Percentiles rank a stretch among this genome's conserved stretches.
phyloP scores from a whole-genome alignment of 106 monocot species.

The Apostasia shenzhenica region DNA sequence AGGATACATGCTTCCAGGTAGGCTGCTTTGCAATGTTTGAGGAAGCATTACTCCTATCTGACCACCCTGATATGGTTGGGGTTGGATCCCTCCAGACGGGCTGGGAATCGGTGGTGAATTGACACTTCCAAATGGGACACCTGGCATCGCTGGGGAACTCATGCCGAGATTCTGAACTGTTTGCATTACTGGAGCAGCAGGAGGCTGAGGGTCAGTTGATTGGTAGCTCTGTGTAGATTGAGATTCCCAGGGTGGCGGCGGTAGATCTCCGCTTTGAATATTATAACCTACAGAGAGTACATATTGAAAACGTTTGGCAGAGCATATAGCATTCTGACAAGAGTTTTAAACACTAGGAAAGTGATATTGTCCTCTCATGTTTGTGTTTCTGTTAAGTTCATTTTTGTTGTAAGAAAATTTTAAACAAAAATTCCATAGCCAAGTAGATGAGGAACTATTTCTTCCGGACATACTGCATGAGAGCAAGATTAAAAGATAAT shows the following conservation, averaged over 20 bases:
- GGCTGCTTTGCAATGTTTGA: conserved; percentile 15
- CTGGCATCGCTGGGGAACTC: conserved; percentile 3
- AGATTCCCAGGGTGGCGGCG: conserved; percentile 87
- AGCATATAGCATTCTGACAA: too few relatives aligned
- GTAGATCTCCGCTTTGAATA: conserved; percentile 10
- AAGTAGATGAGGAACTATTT: too few relatives aligned
- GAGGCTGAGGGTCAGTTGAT: too few relatives aligned
- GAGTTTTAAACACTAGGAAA: too few relatives aligned
- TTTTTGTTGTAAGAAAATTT: too few relatives aligned
- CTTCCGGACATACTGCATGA: too few relatives aligned
- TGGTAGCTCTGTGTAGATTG: conserved; percentile 16
- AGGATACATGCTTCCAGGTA: conserved; percentile 11
- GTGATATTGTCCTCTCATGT: too few relatives aligned
- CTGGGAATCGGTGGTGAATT: background rate
- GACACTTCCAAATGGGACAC: background rate
- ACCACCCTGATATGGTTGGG: conserved; percentile 2
- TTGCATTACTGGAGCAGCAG: conserved; percentile 16
- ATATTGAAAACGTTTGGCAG: too few relatives aligned
- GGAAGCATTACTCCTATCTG: conserved; percentile 24
- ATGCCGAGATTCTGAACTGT: conserved; percentile 6
- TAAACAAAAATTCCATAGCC: too few relatives aligned
- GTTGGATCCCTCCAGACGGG: conserved; percentile 12
- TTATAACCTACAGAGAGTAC: too few relatives aligned
- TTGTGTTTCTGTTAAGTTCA: too few relatives aligned
- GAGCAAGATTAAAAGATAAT: too few relatives aligned